Evolutionary conservation across 257 asterid species (phyloP).

Genomic region (Vinca minor): DNA sequence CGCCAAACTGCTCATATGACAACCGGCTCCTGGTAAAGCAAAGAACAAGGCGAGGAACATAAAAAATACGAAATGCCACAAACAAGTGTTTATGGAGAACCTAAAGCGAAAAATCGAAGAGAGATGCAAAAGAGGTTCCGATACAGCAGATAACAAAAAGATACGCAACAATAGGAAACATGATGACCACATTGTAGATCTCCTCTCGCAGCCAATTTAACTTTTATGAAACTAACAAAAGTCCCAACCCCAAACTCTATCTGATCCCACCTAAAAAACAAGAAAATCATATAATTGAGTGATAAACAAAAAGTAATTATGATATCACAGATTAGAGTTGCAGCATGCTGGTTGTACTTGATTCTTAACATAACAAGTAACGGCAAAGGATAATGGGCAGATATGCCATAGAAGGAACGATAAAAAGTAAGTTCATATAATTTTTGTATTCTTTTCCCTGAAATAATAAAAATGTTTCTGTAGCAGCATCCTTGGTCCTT

Average conservation of each 20-base stretch:
- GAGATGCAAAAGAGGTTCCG: not conserved
- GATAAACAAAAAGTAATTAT: not conserved
- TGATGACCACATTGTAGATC: too few relatives aligned
- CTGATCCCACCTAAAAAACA: too few relatives aligned
- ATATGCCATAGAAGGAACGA: not conserved
- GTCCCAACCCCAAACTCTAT: too few relatives aligned
- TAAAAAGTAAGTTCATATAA: too few relatives aligned
- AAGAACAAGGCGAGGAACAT: not conserved
- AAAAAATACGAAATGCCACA: too few relatives aligned
- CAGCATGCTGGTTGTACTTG: not conserved
- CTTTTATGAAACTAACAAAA: too few relatives aligned
- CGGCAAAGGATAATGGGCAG: not conserved
- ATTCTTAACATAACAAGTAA: not conserved
- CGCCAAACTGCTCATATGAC: conserved; percentile 84
- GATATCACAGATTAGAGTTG: not conserved
- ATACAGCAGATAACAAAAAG: not conserved
- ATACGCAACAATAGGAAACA: too few relatives aligned
- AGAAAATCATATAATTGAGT: not conserved
- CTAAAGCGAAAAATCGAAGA: too few relatives aligned
- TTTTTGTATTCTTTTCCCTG: not conserved
- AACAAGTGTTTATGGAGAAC: too few relatives aligned
- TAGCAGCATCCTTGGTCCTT: conserved; percentile 3
- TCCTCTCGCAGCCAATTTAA: too few relatives aligned
- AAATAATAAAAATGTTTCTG: not conserved
- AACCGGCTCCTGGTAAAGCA: conserved; percentile 50